Evolutionary conservation across 2,329 filamentous ascomycete species (phyloP), one percentile per base, ranked within the genome.

Genomic region (Fusarium anguioides): DNA sequence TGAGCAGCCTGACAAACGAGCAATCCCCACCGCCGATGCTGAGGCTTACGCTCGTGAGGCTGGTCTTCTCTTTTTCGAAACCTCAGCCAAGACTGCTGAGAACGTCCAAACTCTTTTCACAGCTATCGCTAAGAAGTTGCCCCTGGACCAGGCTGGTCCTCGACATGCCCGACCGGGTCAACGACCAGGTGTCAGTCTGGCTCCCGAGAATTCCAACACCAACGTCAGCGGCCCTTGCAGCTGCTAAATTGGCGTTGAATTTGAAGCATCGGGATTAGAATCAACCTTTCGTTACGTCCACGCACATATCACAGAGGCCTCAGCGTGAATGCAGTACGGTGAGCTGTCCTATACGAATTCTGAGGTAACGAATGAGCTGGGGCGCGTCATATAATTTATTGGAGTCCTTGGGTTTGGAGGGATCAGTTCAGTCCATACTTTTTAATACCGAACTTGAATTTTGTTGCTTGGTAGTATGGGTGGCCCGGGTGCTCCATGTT

Each of bases 61-160:
- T 48, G 93, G 93, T 39, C 87, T 99, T 8, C 86, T 99, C 52
- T 99, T 99, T 86, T 99, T 99, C 79, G 96, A 99, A 81, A 99
- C 96, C 5, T 97, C 94, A 12, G 96, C 96, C 70, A 99, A 99
- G 86, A 97, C 95, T 35, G 91, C 94, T 58, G 94, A 97, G 81
- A 99, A 99, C 74, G 96, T 99, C 54, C 88, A 90, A 75, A 96
- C 98, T 73, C 86, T 99, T 51, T 99, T 99, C 81, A 97, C 95
- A 39, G 94, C 94, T 59, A 98, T 99, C 77, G 96, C 96, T 65
- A 97, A 95, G 90, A 98, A 97, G 82, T 86, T 99, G 69, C 96
- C 96, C 29, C 89, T 98, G 72, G 96, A 99, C 77, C 96, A 98
- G 81, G 94, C 90, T 48, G 95, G 94, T n/a, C 93, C 95, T 66